phyloP scores from a whole-genome alignment of 805 yeast species.

The Ogataea chonburiensis region DNA sequence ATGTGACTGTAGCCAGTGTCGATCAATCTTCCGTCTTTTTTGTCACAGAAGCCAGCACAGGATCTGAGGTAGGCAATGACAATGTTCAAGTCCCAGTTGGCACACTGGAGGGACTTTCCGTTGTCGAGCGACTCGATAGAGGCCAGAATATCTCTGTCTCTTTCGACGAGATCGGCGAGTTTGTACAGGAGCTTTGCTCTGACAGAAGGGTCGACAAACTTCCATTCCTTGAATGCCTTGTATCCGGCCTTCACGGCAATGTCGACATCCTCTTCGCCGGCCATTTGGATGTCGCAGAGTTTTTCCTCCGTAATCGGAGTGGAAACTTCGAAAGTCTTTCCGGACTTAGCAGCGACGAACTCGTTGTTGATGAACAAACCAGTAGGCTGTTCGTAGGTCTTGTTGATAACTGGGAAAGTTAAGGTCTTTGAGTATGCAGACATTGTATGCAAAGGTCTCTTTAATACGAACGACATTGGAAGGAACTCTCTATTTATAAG shows the following conservation, averaged over 20 bases:
- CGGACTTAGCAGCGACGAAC: slow-evolving; percentile 53
- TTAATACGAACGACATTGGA: slow-evolving; percentile 1
- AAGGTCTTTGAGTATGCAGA: slow-evolving; percentile 28
- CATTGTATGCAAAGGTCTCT: slow-evolving; percentile 12
- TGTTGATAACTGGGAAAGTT: slow-evolving; percentile 36
- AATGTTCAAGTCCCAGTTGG: slow-evolving; percentile 73
- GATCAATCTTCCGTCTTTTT: slow-evolving; percentile 70
- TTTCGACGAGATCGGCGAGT: slow-evolving; percentile 77
- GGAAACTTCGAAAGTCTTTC: slow-evolving; percentile 60
- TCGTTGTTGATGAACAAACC: slow-evolving; percentile 67
- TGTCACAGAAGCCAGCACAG: slow-evolving; percentile 91
- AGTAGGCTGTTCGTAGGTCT: slow-evolving; percentile 40
- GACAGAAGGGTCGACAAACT: slow-evolving; percentile 61
- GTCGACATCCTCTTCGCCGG: slow-evolving; percentile 76
- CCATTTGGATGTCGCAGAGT: slow-evolving; percentile 69
- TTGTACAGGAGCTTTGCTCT: slow-evolving; percentile 64
- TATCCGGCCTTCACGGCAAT: slow-evolving; percentile 83
- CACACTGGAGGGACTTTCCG: slow-evolving; percentile 75
- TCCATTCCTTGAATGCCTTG: slow-evolving; percentile 76
- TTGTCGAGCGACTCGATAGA: slow-evolving; percentile 83
- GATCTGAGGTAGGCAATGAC: slow-evolving; percentile 71
- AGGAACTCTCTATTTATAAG: slow-evolving; percentile 8
- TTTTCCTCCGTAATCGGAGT: slow-evolving; percentile 73
- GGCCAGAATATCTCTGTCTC: slow-evolving; percentile 68
- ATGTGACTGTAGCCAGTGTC: slow-evolving; percentile 75